Conservation (phyloP, 2,329 filamentous ascomycete species). For the Parascedosporium putredinis region DNA sequence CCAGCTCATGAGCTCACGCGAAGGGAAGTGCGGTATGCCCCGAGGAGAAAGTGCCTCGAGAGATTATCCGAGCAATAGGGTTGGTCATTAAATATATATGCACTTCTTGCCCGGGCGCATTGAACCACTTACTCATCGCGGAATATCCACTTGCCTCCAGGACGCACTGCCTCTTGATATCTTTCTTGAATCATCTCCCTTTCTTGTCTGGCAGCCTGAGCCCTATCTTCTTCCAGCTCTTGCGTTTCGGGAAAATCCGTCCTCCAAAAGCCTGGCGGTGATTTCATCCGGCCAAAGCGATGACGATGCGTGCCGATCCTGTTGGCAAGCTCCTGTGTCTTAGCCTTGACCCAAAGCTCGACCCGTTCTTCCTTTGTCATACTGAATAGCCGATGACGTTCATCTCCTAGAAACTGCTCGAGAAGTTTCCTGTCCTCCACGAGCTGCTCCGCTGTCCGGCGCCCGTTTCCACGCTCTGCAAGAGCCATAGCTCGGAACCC, state of each 20-base stretch:
- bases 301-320: conserved; percentile 69
- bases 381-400: conserved; percentile 44
- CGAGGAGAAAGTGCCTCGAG: no score
- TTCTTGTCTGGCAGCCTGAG: conserved; percentile 54
- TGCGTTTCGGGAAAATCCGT: conserved; percentile 85
- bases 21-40: no score
- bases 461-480: conserved; percentile 31
- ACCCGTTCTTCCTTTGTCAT: conserved; percentile 53
- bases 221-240: conserved; percentile 56
- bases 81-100: no score
- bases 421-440: conserved; percentile 39
- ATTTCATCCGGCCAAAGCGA: conserved; percentile 57
- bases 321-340: conserved; percentile 62
- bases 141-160: conserved; percentile 69
- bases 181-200: conserved; percentile 58
- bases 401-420: conserved; percentile 46
- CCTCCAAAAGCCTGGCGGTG: conserved; percentile 84
- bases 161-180: conserved; percentile 71
- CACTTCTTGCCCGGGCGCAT: neutral
- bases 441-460: conserved; percentile 23
- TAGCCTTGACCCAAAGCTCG: conserved; percentile 64
- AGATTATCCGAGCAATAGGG: no score
- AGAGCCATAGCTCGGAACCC: conserved; percentile 57
- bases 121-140: conserved; percentile 53
- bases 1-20: no score